Evolutionary conservation across 345 rosid species (phyloP).

Genomic region (Salix purpurea): DNA sequence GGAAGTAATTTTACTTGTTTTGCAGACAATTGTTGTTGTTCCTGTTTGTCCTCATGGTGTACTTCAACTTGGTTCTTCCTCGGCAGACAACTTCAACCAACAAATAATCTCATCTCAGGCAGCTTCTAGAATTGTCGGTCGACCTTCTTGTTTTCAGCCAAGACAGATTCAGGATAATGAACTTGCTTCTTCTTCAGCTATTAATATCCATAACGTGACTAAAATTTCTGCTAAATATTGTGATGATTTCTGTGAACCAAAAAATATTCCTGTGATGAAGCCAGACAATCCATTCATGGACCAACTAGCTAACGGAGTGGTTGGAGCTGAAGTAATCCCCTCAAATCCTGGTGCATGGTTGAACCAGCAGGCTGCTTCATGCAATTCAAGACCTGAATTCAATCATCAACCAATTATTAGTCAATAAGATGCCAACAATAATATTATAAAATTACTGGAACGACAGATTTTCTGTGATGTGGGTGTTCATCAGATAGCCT

Average conservation of each 20-base stretch:
- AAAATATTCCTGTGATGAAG: constrained; percentile 5
- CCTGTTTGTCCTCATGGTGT: constrained; percentile 85
- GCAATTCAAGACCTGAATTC: constrained; percentile 21
- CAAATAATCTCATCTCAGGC: constrained; percentile 34
- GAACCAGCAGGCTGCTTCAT: constrained; percentile 42
- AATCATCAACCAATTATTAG: constrained; percentile 7
- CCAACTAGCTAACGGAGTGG: constrained; percentile 18
- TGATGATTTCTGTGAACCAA: constrained; percentile 7
- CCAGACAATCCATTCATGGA: constrained; percentile 14
- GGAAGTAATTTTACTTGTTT: constrained; percentile 6
- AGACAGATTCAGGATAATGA: constrained; percentile 22
- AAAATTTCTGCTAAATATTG: constrained; percentile 13
- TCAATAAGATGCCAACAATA: constrained; percentile 2
- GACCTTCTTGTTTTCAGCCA: constrained; percentile 15
- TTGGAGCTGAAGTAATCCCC: constrained; percentile 46
- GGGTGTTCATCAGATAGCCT: constrained; percentile 14
- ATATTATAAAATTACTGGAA: constrained; percentile 25
- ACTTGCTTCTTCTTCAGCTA: constrained; percentile 19
- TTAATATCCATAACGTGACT: constrained; percentile 13
- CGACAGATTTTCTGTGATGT: constrained; percentile 35
- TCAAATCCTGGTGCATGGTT: constrained; percentile 43
- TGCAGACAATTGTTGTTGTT: constrained; percentile 76
- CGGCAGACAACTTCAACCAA: constrained; percentile 36
- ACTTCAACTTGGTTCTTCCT: constrained; percentile 80
- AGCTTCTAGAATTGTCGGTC: constrained; percentile 23